A percentile compares a stretch with the other conserved stretches of the same genome.
phyloP scores from a whole-genome alignment of 768 basidiomycete genomes.

The Solioccasus polychromus region DNA sequence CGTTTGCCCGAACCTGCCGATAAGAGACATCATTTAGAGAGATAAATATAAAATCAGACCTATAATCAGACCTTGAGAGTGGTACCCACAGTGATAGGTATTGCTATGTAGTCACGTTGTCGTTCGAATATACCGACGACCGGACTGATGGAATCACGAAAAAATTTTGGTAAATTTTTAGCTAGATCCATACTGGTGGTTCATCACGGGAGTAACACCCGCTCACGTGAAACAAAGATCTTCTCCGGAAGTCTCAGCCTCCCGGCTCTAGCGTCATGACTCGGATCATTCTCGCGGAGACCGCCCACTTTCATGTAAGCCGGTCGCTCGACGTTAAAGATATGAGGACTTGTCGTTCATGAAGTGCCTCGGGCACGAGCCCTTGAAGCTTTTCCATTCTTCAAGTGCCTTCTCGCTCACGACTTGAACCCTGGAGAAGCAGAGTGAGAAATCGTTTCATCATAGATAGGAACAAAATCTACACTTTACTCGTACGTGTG shows the following conservation, averaged over 20 bases:
- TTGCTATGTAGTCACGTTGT: slow-evolving; percentile 19
- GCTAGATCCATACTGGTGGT: slow-evolving; percentile 15
- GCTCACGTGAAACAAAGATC: neutral
- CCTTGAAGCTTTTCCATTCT: no score
- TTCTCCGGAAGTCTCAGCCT: slow-evolving; percentile 35
- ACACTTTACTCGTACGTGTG: no score
- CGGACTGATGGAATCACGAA: slow-evolving; percentile 39
- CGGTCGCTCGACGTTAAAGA: slow-evolving; percentile 31
- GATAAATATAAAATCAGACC: neutral
- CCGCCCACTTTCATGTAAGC: slow-evolving; percentile 40
- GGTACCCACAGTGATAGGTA: slow-evolving; percentile 28
- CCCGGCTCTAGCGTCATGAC: slow-evolving; percentile 31
- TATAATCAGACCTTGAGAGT: neutral
- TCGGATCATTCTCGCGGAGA: slow-evolving; percentile 29
- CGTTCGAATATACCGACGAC: slow-evolving; percentile 32
- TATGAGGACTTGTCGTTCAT: slow-evolving; percentile 38
- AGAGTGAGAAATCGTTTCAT: no score
- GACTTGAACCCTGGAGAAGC: no score
- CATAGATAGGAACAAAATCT: no score
- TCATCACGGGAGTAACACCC: neutral
- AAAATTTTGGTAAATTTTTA: slow-evolving; percentile 34
- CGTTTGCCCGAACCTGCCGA: slow-evolving; percentile 50
- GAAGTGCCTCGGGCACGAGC: no score
- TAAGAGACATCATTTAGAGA: slow-evolving; percentile 36
- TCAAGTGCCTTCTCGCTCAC: no score